Base-by-base conservation (phyloP, 2,329 filamentous ascomycete species). In the Cytospora paraplurivora region DNA sequence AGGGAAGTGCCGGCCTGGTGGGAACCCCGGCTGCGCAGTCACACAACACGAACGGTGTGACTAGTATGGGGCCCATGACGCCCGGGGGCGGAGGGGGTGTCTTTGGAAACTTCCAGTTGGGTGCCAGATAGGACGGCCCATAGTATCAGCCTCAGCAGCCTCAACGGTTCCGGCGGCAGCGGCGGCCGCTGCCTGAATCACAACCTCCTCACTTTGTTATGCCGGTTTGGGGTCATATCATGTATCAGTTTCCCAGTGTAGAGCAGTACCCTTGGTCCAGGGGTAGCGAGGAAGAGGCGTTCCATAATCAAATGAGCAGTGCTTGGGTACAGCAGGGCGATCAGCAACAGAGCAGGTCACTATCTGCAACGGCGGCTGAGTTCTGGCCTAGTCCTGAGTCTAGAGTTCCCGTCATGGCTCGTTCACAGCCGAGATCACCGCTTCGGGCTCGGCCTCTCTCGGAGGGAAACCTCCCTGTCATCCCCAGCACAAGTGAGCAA, bases 21-120 rank as follows among this genome's bases (percentile, higher is more conserved):
- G 81, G 76, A 49, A 83, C 82, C 33, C 81, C 81, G 15, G 80
- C 78, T 10, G 75, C 78, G 17, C 80, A 82, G 68, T 76, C 76
- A 62, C 80, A 85, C 68, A 83, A 86, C 75, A 85, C 80, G 68
- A 88, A 82, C 71, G 84, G 79, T 59, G 76, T 81, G 72, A 76
- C 38, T 44, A 55, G 82, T 58, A 86, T 89, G 74, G 89, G 88
- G 3, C 85, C 89, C 41, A 88, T 93, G 83, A 95, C 92, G 8
- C 92, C 92, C 1, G 90, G 91, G 33, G 89, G 87, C 21, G 87
- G 87, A 2, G 88, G 88, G 33, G 89, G 90, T 58, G 86, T 88
- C 32, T 93, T 94, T 79, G 91, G 91, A 55, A 85, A 82, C 73
- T 94, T 94, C 76, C 80, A 82, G 65, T 84, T 85, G 76, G 76